Evolutionary conservation across 768 basidiomycete genomes (phyloP), one percentile per base, ranked within the genome.

Genomic region (Amanita exitialis): DNA sequence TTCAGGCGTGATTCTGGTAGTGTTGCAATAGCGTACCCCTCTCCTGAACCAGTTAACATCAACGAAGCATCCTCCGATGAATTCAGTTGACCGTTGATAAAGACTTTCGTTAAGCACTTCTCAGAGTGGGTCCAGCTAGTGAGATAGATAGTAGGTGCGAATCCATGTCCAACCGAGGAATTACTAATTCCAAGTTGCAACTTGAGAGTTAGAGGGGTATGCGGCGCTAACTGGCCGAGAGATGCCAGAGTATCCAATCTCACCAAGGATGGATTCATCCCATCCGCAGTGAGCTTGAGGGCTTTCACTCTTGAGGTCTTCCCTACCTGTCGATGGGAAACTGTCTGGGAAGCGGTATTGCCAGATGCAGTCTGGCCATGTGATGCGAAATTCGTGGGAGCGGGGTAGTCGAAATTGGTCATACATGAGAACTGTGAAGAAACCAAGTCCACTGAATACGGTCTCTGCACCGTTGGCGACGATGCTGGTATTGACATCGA

Each of bases 1-100:
- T 63, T 78, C 44, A 90, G 68, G 13, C 71, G 64, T 18, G 85
- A 86, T 53, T 87, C 84, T 38, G 87, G 85, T 44, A 89, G 69
- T 51, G 74, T 64, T 47, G 78, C 75, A 55, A 77, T 74, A 1
- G 77, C 71, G 38, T 68, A 72, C 47, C 78, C 74, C 54, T 76
- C 62, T 47, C 75, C 71, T 54, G 71, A 71, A 52, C 67, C 68
- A 55, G 73, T 66, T 27, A 77, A 63, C 23, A 78, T 73, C 49
- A 86, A 70, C 25, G 68, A 59, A 45, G 70, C 80, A 34, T 66
- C 64, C 58, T 87, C 84, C 52, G 76, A 70, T 41, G 73, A 28
- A 78, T 61, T 63, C 75, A 79, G 37, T 66, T 68, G 58, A 38
- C 70, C 73, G 51, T 72, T 74, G 39, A 71, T 67, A 56, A 75